phyloP scores from a whole-genome alignment of 257 asterid species.

The Solanum arcanum region DNA sequence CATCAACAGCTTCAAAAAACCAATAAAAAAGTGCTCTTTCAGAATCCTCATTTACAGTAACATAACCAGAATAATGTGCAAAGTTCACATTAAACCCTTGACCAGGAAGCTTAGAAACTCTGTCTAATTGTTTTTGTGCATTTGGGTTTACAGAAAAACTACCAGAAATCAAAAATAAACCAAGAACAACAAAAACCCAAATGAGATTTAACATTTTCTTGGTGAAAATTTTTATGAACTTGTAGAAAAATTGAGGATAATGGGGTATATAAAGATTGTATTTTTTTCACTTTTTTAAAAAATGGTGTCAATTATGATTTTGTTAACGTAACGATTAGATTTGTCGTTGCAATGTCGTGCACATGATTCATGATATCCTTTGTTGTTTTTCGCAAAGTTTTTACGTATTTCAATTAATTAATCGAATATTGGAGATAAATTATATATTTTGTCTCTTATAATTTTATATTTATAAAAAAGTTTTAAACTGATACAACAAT shows the following conservation, averaged over 20 bases:
- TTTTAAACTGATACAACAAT: fast-evolving
- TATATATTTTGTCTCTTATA: too few species aligned
- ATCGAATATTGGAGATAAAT: fast-evolving
- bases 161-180: slow-evolving; percentile 13
- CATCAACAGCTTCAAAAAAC: slow-evolving; percentile 87
- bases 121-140: slow-evolving; percentile 47
- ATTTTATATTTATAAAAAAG: too few species aligned
- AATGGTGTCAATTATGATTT: not conserved
- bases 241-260: not conserved
- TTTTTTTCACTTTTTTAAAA: not conserved
- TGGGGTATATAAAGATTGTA: not conserved
- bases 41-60: slow-evolving; percentile 53
- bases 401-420: not conserved
- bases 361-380: not conserved
- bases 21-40: slow-evolving; percentile 78
- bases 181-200: slow-evolving; percentile 29
- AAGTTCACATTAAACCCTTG: slow-evolving; percentile 67
- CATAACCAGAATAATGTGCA: slow-evolving; percentile 67
- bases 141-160: slow-evolving; percentile 18
- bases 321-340: not conserved
- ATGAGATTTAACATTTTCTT: slow-evolving; percentile 36
- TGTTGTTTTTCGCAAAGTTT: not conserved
- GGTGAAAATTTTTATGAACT: not conserved
- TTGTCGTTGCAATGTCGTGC: not conserved
- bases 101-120: slow-evolving; percentile 58